Conservation (phyloP, 495 filamentous ascomycete genomes). For the Talaromyces wortmannii region DNA sequence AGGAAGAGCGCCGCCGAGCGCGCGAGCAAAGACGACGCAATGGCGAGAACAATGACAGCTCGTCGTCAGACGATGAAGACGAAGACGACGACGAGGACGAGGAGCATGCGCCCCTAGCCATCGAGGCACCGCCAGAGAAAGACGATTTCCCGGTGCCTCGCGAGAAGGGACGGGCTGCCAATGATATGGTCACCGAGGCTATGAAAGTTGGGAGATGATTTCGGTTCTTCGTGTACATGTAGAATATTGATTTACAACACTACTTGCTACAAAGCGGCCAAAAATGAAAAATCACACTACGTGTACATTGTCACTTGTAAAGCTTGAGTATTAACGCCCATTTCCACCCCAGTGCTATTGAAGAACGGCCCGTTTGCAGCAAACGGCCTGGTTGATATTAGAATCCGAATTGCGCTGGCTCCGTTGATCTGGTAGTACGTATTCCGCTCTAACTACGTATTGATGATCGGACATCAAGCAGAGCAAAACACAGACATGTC, state of each 20-base stretch:
- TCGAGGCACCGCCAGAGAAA: constrained; percentile 20
- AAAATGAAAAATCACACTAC: neutral
- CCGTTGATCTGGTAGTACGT: too few species aligned
- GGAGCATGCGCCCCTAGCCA: constrained; percentile 12
- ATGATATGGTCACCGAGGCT: neutral
- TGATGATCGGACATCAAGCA: too few species aligned
- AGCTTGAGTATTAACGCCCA: too few species aligned
- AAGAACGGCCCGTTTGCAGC: too few species aligned
- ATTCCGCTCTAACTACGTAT: too few species aligned
- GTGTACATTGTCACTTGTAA: neutral
- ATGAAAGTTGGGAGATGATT: neutral
- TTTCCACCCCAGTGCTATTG: too few species aligned
- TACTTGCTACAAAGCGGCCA: too few species aligned
- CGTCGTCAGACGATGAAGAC: constrained; percentile 34
- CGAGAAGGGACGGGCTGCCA: neutral
- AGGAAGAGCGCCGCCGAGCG: constrained; percentile 24
- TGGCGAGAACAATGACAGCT: constrained; percentile 20
- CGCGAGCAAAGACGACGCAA: constrained; percentile 25
- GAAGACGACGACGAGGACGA: constrained; percentile 24
- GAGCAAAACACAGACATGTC: too few species aligned
- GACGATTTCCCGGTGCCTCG: constrained; percentile 4
- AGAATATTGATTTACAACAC: too few species aligned
- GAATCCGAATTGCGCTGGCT: too few species aligned
- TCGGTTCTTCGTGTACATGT: neutral
- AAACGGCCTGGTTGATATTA: too few species aligned